Percentiles rank a stretch among this genome's conserved stretches.
phyloP scores from a whole-genome alignment of 2,329 filamentous ascomycete species.

The Teratosphaeria pseudoeucalypti region DNA sequence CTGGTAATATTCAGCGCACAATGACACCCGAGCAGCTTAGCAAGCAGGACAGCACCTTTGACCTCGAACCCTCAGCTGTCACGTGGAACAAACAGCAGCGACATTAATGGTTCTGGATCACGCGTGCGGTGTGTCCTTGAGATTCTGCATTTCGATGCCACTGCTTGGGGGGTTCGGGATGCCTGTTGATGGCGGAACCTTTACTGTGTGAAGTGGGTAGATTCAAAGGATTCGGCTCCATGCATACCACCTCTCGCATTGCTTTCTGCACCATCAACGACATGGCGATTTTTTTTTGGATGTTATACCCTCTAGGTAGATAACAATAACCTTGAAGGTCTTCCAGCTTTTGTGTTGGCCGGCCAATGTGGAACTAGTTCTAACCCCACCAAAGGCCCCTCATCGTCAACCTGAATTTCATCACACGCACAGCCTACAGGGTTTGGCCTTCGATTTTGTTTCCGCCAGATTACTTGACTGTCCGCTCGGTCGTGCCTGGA shows the following conservation, averaged over 20 bases:
- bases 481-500: background rate
- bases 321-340: background rate
- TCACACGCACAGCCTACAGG: background rate
- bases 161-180: no score
- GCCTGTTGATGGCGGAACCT: no score
- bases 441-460: background rate
- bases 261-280: no score
- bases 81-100: no score
- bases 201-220: no score
- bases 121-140: no score
- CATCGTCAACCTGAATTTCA: background rate
- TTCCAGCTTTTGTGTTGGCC: background rate
- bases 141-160: no score
- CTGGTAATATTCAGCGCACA: background rate
- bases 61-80: background rate
- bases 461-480: background rate
- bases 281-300: background rate
- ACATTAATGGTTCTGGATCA: no score
- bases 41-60: background rate
- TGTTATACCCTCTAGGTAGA: no score
- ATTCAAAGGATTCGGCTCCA: no score
- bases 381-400: background rate
- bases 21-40: background rate
- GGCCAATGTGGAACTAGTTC: background rate
- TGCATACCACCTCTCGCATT: background rate